Percentiles rank a stretch among this genome's conserved stretches.
phyloP scores from a whole-genome alignment of 805 yeast genomes.

The Candida parachauliodes region DNA sequence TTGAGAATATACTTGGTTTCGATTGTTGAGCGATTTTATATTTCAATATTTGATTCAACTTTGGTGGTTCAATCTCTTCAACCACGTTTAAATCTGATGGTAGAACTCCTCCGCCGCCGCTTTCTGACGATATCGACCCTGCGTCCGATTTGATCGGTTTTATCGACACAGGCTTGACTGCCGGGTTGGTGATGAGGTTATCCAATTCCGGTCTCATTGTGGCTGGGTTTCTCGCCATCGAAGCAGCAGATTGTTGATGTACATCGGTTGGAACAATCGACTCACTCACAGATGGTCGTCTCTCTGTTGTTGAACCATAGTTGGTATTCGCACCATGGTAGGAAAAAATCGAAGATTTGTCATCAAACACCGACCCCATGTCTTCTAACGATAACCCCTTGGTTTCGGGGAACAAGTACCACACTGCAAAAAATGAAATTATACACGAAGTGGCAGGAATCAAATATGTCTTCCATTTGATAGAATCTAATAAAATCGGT shows the following conservation, averaged over 20 bases:
- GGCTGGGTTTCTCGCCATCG: conserved; percentile 40
- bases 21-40: conserved; percentile 20
- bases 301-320: conserved; percentile 14
- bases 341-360: conserved; percentile 38
- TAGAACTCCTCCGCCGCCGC: conserved; percentile 13
- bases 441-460: conserved; percentile 79
- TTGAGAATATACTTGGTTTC: conserved; percentile 8
- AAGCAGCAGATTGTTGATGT: conserved; percentile 31
- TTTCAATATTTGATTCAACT: conserved; percentile 23
- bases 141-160: conserved; percentile 23
- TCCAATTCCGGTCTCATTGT: conserved; percentile 23
- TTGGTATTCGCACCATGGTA: conserved; percentile 29
- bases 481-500: conserved; percentile 73
- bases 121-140: conserved; percentile 16
- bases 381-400: conserved; percentile 86
- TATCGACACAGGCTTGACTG: conserved; percentile 7
- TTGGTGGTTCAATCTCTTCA: conserved; percentile 35
- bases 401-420: conserved; percentile 79
- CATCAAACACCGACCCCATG: conserved; percentile 89
- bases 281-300: not conserved
- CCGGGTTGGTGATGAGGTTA: conserved; percentile 1
- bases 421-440: conserved; percentile 69
- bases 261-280: not conserved
- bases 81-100: conserved; percentile 20
- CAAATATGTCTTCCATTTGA: conserved; percentile 77